Conservation (phyloP, 192 early-diverging fungal species). For the Entrophospora sp. region DNA sequence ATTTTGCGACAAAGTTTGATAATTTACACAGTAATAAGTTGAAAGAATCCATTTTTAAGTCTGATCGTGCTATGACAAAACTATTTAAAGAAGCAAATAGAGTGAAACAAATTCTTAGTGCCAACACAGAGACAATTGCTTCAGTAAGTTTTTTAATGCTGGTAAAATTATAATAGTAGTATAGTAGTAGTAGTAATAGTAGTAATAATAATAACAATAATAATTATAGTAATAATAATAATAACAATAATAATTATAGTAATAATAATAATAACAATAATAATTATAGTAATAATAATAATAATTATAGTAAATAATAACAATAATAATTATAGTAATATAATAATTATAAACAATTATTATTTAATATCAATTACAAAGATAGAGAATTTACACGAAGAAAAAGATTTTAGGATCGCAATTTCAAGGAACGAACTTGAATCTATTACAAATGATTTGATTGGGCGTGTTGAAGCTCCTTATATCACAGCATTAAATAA, state of each 20-base stretch:
- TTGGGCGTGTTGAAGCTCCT: slow-evolving; percentile 59
- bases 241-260: too few species aligned
- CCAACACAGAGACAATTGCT: slow-evolving; percentile 79
- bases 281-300: too few species aligned
- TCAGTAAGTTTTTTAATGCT: too few species aligned
- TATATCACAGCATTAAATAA: slow-evolving; percentile 62
- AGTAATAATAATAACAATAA: too few species aligned
- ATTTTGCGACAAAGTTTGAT: slow-evolving; percentile 72
- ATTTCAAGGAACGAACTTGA: slow-evolving; percentile 81
- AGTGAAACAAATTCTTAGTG: slow-evolving; percentile 93
- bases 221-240: too few species aligned
- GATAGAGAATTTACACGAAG: slow-evolving; percentile 83
- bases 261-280: too few species aligned
- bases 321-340: too few species aligned
- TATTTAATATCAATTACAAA: slow-evolving; percentile 12
- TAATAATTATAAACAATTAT: neutral
- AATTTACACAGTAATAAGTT: slow-evolving; percentile 39
- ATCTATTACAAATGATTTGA: slow-evolving; percentile 50
- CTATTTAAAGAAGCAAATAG: slow-evolving; percentile 90
- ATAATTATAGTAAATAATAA: too few species aligned
- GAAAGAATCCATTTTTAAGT: slow-evolving; percentile 44
- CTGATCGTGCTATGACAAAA: slow-evolving; percentile 77
- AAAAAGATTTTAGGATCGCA: slow-evolving; percentile 69
- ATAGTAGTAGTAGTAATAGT: too few species aligned
- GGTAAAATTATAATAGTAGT: too few species aligned